Conservation (phyloP, 805 yeast species). For the Saccharomycopsis javanensis region DNA sequence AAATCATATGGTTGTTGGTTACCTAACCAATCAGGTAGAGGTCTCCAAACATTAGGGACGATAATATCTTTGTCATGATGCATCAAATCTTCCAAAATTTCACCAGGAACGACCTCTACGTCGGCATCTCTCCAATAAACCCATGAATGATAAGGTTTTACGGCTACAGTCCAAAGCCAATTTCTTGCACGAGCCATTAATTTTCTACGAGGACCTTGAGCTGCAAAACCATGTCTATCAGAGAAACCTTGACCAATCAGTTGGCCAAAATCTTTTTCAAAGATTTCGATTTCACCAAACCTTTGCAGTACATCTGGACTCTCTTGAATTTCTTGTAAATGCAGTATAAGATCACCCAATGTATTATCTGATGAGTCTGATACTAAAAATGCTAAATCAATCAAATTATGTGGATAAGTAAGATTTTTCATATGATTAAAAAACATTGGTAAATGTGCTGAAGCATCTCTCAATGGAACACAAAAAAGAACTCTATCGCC, state of each 20-base stretch:
- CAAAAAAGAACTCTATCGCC: constrained; percentile 40
- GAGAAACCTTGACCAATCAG: constrained; percentile 85
- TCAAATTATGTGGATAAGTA: constrained; percentile 70
- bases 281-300: constrained; percentile 73
- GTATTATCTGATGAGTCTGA: constrained; percentile 69
- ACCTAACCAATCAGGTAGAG: constrained; percentile 78
- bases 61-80: constrained; percentile 83
- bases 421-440: constrained; percentile 79
- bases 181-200: constrained; percentile 94
- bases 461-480: constrained; percentile 75
- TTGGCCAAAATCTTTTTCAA: constrained; percentile 89
- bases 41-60: constrained; percentile 93
- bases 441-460: constrained; percentile 66
- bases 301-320: constrained; percentile 32
- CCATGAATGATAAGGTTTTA: constrained; percentile 89
- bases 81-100: constrained; percentile 87
- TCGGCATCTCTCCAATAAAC: constrained; percentile 98
- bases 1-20: constrained; percentile 78
- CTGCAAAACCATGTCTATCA: constrained; percentile 91
- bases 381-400: constrained; percentile 73
- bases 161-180: constrained; percentile 81
- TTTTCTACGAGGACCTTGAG: constrained; percentile 91
- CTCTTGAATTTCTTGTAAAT: constrained; percentile 52
- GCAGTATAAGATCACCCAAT: constrained; percentile 38
- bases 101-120: constrained; percentile 81